A percentile compares a stretch with the other conserved stretches of the same genome.
Evolutionary conservation across 805 yeast species (phyloP).

Genomic region (Hanseniaspora clermontiae): DNA sequence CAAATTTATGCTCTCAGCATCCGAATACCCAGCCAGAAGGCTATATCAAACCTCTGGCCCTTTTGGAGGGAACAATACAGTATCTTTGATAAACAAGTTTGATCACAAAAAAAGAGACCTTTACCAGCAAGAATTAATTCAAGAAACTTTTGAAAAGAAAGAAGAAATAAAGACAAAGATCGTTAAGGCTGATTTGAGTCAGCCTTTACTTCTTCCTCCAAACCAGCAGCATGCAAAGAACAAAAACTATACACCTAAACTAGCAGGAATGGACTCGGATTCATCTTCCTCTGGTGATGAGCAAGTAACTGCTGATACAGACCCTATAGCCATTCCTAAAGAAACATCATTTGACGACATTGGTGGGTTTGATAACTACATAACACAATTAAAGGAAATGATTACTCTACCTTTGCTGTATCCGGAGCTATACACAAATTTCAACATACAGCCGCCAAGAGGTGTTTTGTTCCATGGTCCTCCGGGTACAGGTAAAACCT

Average conservation of each 20-base stretch:
- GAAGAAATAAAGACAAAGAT: slow-evolving; percentile 6
- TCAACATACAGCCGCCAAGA: slow-evolving; percentile 87
- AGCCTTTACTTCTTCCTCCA: slow-evolving; percentile 6
- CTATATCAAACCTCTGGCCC: slow-evolving; percentile 93
- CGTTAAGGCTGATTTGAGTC: slow-evolving; percentile 9
- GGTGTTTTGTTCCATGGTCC: slow-evolving; percentile 98
- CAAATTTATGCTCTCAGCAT: slow-evolving; percentile 15
- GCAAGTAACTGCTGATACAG: slow-evolving; percentile 68
- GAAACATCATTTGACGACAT: slow-evolving; percentile 71
- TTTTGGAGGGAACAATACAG: slow-evolving; percentile 90
- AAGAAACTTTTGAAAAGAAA: slow-evolving; percentile 9
- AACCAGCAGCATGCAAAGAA: neutral
- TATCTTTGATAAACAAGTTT: slow-evolving; percentile 36
- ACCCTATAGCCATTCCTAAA: slow-evolving; percentile 84
- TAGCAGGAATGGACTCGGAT: slow-evolving; percentile 38
- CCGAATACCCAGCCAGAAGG: slow-evolving; percentile 40
- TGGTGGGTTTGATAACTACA: slow-evolving; percentile 86
- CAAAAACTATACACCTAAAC: slow-evolving; percentile 11
- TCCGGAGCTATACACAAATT: slow-evolving; percentile 84
- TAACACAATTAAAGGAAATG: slow-evolving; percentile 91
- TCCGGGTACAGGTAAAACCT: slow-evolving; percentile 97
- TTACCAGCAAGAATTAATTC: neutral
- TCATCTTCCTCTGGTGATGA: slow-evolving; percentile 37
- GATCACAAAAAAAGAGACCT: slow-evolving; percentile 39
- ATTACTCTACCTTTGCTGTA: slow-evolving; percentile 82